phyloP scores from a whole-genome alignment of 75 land plant genomes.

The Gnetum montanum region DNA sequence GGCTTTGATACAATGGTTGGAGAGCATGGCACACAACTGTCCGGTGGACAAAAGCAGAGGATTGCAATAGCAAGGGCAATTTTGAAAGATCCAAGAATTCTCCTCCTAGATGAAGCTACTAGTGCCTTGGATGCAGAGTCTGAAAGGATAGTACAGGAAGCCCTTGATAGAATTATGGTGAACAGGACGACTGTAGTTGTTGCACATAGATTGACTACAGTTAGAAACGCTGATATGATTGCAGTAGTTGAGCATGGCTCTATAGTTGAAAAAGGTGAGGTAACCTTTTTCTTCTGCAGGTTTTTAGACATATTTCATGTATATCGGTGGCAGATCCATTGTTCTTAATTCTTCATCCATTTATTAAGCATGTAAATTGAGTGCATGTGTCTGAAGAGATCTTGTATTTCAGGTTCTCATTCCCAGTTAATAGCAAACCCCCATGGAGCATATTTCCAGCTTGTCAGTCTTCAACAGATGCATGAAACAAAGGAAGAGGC shows the following conservation, averaged over 20 bases:
- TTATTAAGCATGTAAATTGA: not conserved
- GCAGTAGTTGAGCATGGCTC: slow-evolving; percentile 62
- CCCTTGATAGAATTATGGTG: slow-evolving; percentile 45
- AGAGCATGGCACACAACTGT: slow-evolving; percentile 75
- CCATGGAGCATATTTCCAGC: slow-evolving; percentile 61
- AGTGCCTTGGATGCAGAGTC: slow-evolving; percentile 79
- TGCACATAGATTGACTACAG: slow-evolving; percentile 70
- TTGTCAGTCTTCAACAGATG: slow-evolving; percentile 34
- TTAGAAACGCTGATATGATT: slow-evolving; percentile 57
- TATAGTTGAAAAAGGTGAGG: slow-evolving; percentile 40
- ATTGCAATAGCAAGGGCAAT: slow-evolving; percentile 80
- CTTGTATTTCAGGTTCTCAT: slow-evolving; percentile 48
- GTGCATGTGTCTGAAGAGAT: not conserved
- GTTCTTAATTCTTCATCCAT: not conserved
- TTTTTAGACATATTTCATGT: not conserved
- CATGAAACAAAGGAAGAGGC: slow-evolving; percentile 8
- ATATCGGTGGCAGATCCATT: not conserved
- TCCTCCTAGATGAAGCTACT: slow-evolving; percentile 83
- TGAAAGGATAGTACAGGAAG: slow-evolving; percentile 73
- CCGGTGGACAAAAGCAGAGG: slow-evolving; percentile 87
- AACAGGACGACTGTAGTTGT: slow-evolving; percentile 69
- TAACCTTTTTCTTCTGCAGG: not conserved
- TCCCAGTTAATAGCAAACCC: slow-evolving; percentile 43
- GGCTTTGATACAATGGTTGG: slow-evolving; percentile 76
- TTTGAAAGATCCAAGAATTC: slow-evolving; percentile 61